Base-by-base conservation (phyloP, 2,329 filamentous ascomycete species). In the Tolypocladium endophyticum region DNA sequence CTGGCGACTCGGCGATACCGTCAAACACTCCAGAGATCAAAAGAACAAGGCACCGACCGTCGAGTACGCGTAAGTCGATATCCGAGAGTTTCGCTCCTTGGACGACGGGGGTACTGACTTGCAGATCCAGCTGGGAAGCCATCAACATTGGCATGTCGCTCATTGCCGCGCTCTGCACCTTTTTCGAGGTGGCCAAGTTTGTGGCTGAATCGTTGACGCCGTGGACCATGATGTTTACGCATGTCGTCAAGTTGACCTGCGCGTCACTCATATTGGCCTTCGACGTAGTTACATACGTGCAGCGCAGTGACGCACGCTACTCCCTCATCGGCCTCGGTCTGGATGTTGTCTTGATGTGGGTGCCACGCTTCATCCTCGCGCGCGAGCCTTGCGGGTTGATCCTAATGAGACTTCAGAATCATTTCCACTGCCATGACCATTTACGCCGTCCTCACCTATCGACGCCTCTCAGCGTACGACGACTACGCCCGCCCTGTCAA, bases 121-220 rank as follows among this genome's bases (percentile, higher is more conserved):
- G 11, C n/a, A 11, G 36, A 18, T 60, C 47, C 62, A 83, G 81
- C 36, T 85, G 82, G 81, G 79, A 83, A 68, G 72, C 69, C 28
- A 76, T 75, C 57, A 84, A 83, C 63, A 74, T 85, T 56, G 75
- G 62, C 58, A 73, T 84, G 58, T 78, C 80, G 20, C 68, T 78
- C 33, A 61, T 81, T 43, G 75, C 77, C 0, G 74, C 81, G 7
- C 39, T 78, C 38, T 74, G 80, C 67, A 81, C 75, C 18, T 68
- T 78, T 50, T 65, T 79, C 60, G 79, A 82, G 62, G 73, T 82
- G 38, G 75, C 72, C 52, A 77, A 72, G 63, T 77, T 74, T 60
- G 72, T 75, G 55, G 72, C 76, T 36, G 80, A 83, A 67, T 74
- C 77, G 1, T 68, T 85, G 58, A 84, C 82, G 14, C 81, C 82